Conservation (phyloP, 495 filamentous ascomycete species). For the Hypoxylon rickii region DNA sequence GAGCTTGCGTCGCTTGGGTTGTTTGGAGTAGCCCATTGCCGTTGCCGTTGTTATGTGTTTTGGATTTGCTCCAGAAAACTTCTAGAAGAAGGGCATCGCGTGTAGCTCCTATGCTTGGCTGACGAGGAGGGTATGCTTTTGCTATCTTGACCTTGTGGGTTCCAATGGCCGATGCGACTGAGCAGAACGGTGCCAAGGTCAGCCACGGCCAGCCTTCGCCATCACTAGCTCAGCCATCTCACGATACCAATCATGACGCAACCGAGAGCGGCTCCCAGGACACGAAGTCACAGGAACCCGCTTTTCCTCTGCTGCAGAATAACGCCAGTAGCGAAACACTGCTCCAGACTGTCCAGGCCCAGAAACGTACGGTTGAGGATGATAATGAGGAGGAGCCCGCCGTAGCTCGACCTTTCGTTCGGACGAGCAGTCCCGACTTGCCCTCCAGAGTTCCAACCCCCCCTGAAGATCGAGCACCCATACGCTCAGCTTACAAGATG, state of each 20-base stretch:
- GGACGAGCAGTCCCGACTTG: slow-evolving; percentile 63
- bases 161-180: slow-evolving; percentile 26
- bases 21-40: too few species aligned
- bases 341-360: slow-evolving; percentile 33
- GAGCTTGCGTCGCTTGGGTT: too few species aligned
- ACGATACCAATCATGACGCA: slow-evolving; percentile 5
- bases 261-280: slow-evolving; percentile 5
- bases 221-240: slow-evolving; percentile 6
- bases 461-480: slow-evolving; percentile 59
- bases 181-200: slow-evolving; percentile 21
- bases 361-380: slow-evolving; percentile 49
- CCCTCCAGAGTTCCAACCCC: slow-evolving; percentile 37
- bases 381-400: slow-evolving; percentile 69
- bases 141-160: not conserved
- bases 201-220: slow-evolving; percentile 25
- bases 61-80: not conserved
- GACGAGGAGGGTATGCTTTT: slow-evolving; percentile 17
- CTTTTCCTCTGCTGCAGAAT: slow-evolving; percentile 51
- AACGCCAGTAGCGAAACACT: slow-evolving; percentile 44
- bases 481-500: slow-evolving; percentile 80
- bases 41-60: too few species aligned
- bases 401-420: slow-evolving; percentile 65
- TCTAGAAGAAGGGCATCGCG: not conserved
- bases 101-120: not conserved
- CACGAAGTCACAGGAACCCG: slow-evolving; percentile 23